These are phyloP conservation scores for Geotrichum citri-aurantii DNA, from an alignment of 1,139 yeast species.

Conservation along the genomic window DNA sequence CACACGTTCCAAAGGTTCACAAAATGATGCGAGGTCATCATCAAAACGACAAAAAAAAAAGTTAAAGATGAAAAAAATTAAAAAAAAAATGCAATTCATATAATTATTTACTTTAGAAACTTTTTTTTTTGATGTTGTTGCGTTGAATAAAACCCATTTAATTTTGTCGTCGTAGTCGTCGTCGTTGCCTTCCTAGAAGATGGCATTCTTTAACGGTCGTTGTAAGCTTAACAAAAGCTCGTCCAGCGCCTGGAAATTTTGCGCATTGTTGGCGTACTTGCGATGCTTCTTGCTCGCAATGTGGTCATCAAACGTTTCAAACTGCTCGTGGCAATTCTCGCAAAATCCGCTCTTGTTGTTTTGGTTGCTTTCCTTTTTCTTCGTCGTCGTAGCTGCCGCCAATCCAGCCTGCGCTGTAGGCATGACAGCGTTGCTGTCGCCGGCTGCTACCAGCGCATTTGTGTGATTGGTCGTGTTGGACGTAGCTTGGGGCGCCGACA, in stretches of 20 bases:
- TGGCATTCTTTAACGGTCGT: conserved; percentile 7
- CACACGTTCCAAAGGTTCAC: not conserved
- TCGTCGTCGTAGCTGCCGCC: not conserved
- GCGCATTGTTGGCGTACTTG: conserved; percentile 67
- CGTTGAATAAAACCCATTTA: not conserved
- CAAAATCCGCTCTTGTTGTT: conserved; percentile 46
- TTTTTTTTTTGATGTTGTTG: not conserved
- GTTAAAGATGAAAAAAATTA: not conserved
- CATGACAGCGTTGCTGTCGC: conserved; percentile 10
- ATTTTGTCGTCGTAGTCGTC: not conserved
- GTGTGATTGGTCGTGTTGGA: conserved; percentile 6
- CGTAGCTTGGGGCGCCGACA: conserved; percentile 21
- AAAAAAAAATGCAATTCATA: not conserved
- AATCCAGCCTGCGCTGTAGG: not conserved
- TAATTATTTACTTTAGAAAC: not conserved
- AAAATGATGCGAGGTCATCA: too few species aligned
- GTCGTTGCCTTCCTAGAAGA: not conserved
- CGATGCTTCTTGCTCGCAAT: conserved; percentile 66
- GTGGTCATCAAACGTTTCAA: conserved; percentile 76
- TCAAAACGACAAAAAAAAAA: not conserved
- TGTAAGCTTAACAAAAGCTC: conserved; percentile 24
- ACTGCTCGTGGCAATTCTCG: conserved; percentile 88
- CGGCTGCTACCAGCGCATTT: conserved; percentile 19
- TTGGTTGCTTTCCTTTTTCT: not conserved
- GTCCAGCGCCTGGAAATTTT: conserved; percentile 75